Base-by-base conservation (phyloP, 805 yeast species). In the Ogataea naganishii region DNA sequence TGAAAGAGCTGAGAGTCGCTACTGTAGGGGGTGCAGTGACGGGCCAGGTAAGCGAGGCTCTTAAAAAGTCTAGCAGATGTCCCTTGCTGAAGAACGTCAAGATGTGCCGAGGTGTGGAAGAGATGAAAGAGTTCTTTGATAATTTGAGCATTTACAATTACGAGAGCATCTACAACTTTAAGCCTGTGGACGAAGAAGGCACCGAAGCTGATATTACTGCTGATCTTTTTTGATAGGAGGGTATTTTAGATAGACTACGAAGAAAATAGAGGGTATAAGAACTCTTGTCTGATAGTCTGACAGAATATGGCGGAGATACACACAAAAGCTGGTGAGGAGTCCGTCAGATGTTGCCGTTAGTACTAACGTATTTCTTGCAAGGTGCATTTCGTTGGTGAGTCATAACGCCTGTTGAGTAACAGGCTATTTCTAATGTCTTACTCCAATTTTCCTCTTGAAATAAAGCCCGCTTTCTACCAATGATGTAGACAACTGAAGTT, bases 111-210 rank as follows among this genome's bases (percentile, higher is more conserved):
- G 51, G 57, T 21, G 40, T 76, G 10, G 52, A 61, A 2, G 67
- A 71, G 19, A 54, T 85, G 39, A 68, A 72, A 28, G 66, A 66
- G 11, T 84, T 80, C 45, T 81, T 82, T 44, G 76, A 75, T 35
- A 72, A 69, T 27, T 53, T 83, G 30, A 72, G 86, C 34, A 65
- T 76, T 29, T 62, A 69, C 28, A 72, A 72, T 38, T 82, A 73
- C 46, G 89, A 80, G 46, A 67, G 76, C 41, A 66, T 69, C 13
- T 84, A 75, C 46, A 67, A 74, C 8, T 54, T 80, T 46, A 51
- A 39, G 18, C 35, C 35, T 2, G 45, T 59, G 2, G 75, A 76
- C 41, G 14, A 46, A 13, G 59, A 53, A 1, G 53, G 60, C 2
- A 75, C 86, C 43, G 63, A 64, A 32, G 50, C 53, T 5, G 94